Base-by-base conservation (phyloP, 1,284 basidiomycete genomes). In the Moesziomyces aphidis region DNA sequence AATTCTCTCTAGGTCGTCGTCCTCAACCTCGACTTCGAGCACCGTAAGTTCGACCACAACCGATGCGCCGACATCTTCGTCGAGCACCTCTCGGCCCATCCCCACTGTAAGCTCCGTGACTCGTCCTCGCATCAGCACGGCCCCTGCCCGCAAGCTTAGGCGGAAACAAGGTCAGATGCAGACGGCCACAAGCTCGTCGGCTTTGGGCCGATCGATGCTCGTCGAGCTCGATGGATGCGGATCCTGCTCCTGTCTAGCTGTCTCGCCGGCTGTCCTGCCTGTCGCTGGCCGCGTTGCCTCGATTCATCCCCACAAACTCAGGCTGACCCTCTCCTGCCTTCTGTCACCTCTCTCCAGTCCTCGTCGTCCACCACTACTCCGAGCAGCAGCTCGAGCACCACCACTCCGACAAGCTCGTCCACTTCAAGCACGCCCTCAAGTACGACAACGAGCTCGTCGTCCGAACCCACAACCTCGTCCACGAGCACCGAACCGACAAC, bases 21-120 rank as follows among this genome's bases (percentile, higher is more conserved):
- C 54, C 5, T 55, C 65, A 36, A 55, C 61, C 39, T 49, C 53
- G 26, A 57, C 64, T 9, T 61, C 69, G 66, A 65, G 55, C 28
- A 74, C 52, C 39, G 66, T 70, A 74, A 74, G 66, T 70, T 70
- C 72, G 61, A 54, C 58, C 19, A 66, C 72, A 13, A 55, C 54
- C 17, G 28, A 50, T 9, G 26, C 60, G 36, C 49, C 56, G 48
- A 21, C 51, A 23, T 51, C 67, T 13, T 46, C 55, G 50, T 61
- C 69, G 49, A 66, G 62, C 59, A 53, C 64, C 42, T 61, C 59
- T 42, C 15, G n/a, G 23, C 50, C 64, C 22, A 36, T 34, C 42
- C 53, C 70, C 34, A 60, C 55, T 58, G 70, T 73, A 73, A 73
- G 70, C 57, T 58, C 36, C 49, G 24, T 43, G 49, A 54, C 46